phyloP scores from a whole-genome alignment of 2,329 filamentous ascomycete species.

The Ambrosiella beaveri region DNA sequence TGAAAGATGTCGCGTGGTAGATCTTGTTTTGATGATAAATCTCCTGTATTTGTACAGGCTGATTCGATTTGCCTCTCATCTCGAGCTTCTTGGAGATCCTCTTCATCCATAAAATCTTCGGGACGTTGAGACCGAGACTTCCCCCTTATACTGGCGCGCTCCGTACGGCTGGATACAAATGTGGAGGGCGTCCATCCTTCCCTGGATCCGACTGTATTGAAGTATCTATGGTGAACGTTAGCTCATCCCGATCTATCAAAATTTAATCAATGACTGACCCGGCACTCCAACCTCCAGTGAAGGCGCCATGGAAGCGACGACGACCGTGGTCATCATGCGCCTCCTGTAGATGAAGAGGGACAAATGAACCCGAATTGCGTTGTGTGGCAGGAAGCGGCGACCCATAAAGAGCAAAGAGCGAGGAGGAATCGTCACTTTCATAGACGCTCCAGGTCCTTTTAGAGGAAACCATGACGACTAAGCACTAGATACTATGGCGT shows the following conservation, averaged over 20 bases:
- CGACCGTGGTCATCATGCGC: slow-evolving; percentile 82
- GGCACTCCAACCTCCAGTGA: slow-evolving; percentile 91
- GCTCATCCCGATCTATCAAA: slow-evolving; percentile 3
- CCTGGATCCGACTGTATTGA: slow-evolving; percentile 95
- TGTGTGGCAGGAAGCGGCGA: slow-evolving; percentile 71
- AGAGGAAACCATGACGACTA: slow-evolving; percentile 39
- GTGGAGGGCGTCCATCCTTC: slow-evolving; percentile 91
- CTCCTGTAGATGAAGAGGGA: slow-evolving; percentile 97
- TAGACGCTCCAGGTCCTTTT: slow-evolving; percentile 68
- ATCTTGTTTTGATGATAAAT: neutral
- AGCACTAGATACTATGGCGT: no score
- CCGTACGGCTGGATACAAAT: slow-evolving; percentile 76
- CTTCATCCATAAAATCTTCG: slow-evolving; percentile 97
- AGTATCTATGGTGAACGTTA: slow-evolving; percentile 46
- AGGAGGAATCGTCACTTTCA: slow-evolving; percentile 51
- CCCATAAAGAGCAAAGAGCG: slow-evolving; percentile 65
- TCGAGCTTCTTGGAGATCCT: slow-evolving; percentile 73
- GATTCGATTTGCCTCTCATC: slow-evolving; percentile 40
- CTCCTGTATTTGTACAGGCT: slow-evolving; percentile 33
- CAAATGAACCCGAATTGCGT: slow-evolving; percentile 77
- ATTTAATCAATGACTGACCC: slow-evolving; percentile 34
- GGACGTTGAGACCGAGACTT: slow-evolving; percentile 43
- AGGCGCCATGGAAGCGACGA: slow-evolving; percentile 85
- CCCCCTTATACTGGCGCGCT: slow-evolving; percentile 37
- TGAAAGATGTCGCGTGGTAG: slow-evolving; percentile 26